Base-by-base conservation (phyloP, 768 basidiomycete genomes). In the Lactarius sanguifluus region DNA sequence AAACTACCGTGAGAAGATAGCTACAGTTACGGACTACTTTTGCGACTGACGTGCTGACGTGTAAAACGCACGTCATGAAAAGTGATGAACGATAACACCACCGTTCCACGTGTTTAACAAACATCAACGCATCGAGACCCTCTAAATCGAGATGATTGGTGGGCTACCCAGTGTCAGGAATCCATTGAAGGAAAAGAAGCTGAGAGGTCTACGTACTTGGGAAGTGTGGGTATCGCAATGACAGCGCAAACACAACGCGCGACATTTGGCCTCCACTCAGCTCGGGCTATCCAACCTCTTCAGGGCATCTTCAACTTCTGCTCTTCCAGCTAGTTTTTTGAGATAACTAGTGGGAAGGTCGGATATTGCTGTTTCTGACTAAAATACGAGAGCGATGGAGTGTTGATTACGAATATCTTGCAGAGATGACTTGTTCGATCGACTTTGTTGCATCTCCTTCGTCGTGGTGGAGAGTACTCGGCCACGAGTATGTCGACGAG, bases 261-360 rank as follows among this genome's bases (percentile, higher is more conserved):
- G 90, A 92, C 77, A 98, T 98, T 73, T 98, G 96, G 75, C 96
- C 96, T 76, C 96, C 96, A 98, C 90, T 91, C 18, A 98, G 78
- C 6, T 30, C 30, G 5, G 30, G 30, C 30, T 5, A 30, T 5
- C 30, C 30, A 30, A 30, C 16, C 40, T 18, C 40, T 18, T 41
- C 16, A 18, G 16, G 6, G 40, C 6, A 0, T 7, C 1, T 15
- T 41, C 40, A 18, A 41, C 2, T 18, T 18, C 40, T 1, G 5
- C 40, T 16, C 40, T 16, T 7, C 40, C 40, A 1, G 16, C 40
- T 41, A 18, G 40, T 18, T 41, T 41, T 16, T 18, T 7, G 16
- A 41, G 16, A 2, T 15, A 40, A 15, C 38, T 40, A 40, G 38
- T 40, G 38, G 38, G 38, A 16, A 40, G 38, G 30, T 32, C 30